phyloP scores from a whole-genome alignment of 768 basidiomycete species.

The Rhodosporidiobolus sp. region DNA sequence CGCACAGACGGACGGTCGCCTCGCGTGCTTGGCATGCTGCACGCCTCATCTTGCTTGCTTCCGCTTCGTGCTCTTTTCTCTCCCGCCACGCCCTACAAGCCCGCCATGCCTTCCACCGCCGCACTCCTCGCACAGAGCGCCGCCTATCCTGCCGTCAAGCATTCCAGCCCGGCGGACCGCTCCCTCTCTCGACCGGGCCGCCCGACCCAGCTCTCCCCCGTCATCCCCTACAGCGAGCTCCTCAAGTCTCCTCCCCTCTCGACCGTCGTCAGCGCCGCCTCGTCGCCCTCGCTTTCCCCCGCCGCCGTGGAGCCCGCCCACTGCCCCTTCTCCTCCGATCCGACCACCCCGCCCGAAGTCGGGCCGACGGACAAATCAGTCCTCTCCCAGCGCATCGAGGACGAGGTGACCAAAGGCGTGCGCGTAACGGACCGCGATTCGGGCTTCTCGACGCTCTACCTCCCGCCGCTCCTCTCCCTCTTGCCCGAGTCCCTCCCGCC shows the following conservation, averaged over 20 bases:
- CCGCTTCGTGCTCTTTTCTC: background rate
- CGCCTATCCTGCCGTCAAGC: no score
- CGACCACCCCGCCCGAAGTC: conserved; percentile 11
- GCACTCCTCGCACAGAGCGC: no score
- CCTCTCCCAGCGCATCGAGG: background rate
- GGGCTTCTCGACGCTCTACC: conserved; percentile 58
- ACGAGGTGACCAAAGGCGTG: background rate
- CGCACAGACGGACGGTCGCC: background rate
- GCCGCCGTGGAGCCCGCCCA: background rate
- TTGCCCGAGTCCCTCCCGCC: conserved; percentile 50
- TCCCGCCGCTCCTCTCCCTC: conserved; percentile 79
- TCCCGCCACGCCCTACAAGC: no score
- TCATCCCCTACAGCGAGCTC: background rate
- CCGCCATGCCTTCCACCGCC: no score
- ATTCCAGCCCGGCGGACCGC: background rate
- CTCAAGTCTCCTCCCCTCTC: no score
- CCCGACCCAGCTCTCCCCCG: background rate
- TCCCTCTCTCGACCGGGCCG: background rate
- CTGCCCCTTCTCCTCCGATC: background rate
- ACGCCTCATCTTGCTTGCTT: background rate
- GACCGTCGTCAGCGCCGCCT: background rate
- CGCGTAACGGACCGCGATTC: background rate
- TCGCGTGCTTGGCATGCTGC: background rate
- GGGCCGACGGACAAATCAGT: background rate
- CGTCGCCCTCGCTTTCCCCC: background rate